Base-by-base conservation (phyloP, 305 asterid genomes). In the Ajuga reptans region DNA sequence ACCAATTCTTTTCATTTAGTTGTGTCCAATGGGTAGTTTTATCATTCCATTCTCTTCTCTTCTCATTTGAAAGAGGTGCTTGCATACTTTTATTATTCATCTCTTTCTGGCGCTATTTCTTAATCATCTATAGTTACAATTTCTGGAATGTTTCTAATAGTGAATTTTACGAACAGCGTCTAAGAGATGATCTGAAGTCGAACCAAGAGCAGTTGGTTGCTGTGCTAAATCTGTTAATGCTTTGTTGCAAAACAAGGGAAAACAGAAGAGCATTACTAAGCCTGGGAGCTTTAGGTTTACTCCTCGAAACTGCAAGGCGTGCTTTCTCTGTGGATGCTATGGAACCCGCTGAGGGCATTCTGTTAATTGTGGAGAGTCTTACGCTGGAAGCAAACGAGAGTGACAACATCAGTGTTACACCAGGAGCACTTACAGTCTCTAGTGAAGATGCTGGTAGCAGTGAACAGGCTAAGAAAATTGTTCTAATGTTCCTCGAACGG, bases 311-410 rank as follows among this genome's bases (percentile, higher is more conserved):
- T 29, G 97, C 99, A 47, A 88, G 99, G 75, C 92, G 95, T 72
- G 99, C 98, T 64, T 94, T 94, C 83, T 84, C 86, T 63, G 91
- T 94, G 27, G 99, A 94, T 80, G 99, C 98, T 42, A 94, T 94
- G 93, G 99, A 94, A 77, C 96, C 97, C 68, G 99, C 99, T 67
- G 99, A 91, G 84, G 98, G 99, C 54, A 94, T 94, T 78, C 84
- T 94, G 42, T 78, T 88, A 75, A 94, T 94, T 73, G 99, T 94
- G 69, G 99, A 94, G 87, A 82, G 89, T 72, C 89, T 94, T 73
- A 89, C 99, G 6, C 67, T 91, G 84, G 99, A 91, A 87, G 98
- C 99, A 69, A 94, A 94, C 65, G 97, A 91, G 79, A 91, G 97
- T 61, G 95, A 89, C 73, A 85, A 75, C 81, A 85, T 94, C 71